A percentile compares a stretch with the other conserved stretches of the same genome.
Evolutionary conservation across 164 flowering plant species (phyloP).

Genomic region (Protea cynaroides): DNA sequence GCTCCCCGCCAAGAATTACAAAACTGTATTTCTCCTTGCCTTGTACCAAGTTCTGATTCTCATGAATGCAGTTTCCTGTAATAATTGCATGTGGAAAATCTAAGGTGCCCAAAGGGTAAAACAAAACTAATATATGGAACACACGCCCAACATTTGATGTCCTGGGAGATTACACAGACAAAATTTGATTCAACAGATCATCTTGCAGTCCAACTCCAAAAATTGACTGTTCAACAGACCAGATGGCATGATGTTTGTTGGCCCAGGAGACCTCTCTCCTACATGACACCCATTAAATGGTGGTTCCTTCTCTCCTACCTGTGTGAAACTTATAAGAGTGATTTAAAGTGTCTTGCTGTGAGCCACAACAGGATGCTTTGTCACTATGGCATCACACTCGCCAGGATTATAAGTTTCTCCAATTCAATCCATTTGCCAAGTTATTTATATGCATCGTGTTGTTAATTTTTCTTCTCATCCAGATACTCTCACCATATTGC

Average conservation of each 20-base stretch:
- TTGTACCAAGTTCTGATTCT: not conserved
- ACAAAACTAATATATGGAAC: not conserved
- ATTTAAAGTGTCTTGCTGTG: not conserved
- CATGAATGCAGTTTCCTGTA: not conserved
- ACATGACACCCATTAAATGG: not conserved
- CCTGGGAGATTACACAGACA: not conserved
- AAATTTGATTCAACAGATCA: not conserved
- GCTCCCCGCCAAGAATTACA: conserved; percentile 67
- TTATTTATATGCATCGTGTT: not conserved
- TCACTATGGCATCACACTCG: not conserved
- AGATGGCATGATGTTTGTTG: not conserved
- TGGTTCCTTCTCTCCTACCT: not conserved
- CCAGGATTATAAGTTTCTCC: not conserved
- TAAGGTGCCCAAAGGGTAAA: not conserved
- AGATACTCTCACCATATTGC: not conserved
- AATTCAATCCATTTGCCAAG: not conserved
- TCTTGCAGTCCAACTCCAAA: not conserved
- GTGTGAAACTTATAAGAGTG: not conserved
- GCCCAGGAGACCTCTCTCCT: not conserved
- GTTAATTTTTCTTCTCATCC: no score
- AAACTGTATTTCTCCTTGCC: conserved; percentile 44
- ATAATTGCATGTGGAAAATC: not conserved
- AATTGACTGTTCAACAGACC: no score
- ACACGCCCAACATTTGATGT: not conserved
- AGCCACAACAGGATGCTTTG: not conserved